Evolutionary conservation across 2,329 filamentous ascomycete genomes (phyloP).

Genomic region (Grosmannia huntii): DNA sequence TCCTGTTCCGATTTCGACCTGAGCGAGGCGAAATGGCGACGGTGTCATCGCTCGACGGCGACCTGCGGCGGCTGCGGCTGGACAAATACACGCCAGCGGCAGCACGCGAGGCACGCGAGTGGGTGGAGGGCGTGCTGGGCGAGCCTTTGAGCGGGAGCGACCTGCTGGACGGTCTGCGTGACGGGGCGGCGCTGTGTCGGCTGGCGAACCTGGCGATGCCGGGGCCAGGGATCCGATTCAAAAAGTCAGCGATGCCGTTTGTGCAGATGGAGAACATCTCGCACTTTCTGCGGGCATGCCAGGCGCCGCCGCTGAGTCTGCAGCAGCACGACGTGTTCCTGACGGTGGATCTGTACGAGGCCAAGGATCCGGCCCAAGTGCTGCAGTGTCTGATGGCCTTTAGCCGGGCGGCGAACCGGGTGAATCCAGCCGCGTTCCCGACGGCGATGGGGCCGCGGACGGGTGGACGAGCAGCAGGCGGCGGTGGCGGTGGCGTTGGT

Average conservation of each 20-base stretch:
- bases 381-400: conserved; percentile 86
- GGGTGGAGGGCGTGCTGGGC: conserved; percentile 75
- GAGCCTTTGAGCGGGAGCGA: conserved; percentile 61
- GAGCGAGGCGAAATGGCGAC: conserved; percentile 42
- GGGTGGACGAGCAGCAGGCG: conserved; percentile 47
- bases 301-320: conserved; percentile 71
- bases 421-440: conserved; percentile 63
- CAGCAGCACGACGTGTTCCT: conserved; percentile 92
- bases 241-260: conserved; percentile 88
- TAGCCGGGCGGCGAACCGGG: conserved; percentile 67
- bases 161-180: conserved; percentile 73
- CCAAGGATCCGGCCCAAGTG: conserved; percentile 92
- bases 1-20: neutral
- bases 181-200: conserved; percentile 87
- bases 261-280: conserved; percentile 99
- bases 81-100: conserved; percentile 87
- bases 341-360: conserved; percentile 90
- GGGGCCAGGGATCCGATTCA: conserved; percentile 71
- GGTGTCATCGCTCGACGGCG: conserved; percentile 84
- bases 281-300: conserved; percentile 82
- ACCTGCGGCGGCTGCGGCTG: conserved; percentile 84
- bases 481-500: conserved; percentile 38
- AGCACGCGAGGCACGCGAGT: conserved; percentile 69
- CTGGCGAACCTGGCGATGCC: conserved; percentile 71
- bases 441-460: conserved; percentile 60